These are phyloP conservation scores for Rhodotorula diobovata DNA, from an alignment of 768 basidiomycete species.

Conservation along the genomic window DNA sequence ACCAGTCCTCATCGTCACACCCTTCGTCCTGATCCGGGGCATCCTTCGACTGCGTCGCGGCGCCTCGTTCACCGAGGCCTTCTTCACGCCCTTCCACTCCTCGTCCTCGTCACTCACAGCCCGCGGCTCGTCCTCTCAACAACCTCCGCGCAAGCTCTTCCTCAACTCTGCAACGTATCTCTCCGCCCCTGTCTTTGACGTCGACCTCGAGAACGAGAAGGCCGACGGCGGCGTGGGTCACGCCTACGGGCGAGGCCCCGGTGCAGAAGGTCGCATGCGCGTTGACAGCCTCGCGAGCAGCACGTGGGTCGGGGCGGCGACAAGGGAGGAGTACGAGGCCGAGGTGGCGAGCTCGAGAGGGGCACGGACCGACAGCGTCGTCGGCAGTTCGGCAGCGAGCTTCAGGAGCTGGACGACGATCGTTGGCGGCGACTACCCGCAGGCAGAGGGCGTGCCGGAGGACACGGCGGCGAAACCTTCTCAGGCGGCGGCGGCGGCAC, in stretches of 20 bases:
- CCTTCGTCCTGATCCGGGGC: constrained; percentile 20
- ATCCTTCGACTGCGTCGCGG: constrained; percentile 4
- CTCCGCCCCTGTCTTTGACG: not conserved
- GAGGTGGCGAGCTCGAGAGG: not conserved
- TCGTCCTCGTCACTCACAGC: not conserved
- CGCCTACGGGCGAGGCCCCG: not conserved
- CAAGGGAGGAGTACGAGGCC: constrained; percentile 30
- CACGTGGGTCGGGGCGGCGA: constrained; percentile 8
- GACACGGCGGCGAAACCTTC: not conserved
- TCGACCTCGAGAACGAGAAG: not conserved
- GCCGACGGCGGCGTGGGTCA: not conserved
- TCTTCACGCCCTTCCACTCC: constrained; percentile 10
- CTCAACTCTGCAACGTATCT: constrained; percentile 16
- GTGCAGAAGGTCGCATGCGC: not conserved
- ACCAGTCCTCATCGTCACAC: constrained; percentile 9
- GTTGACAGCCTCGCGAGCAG: not conserved
- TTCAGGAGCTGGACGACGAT: not conserved
- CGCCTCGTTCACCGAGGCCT: constrained; percentile 13
- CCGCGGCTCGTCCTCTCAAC: not conserved
- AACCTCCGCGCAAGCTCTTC: constrained; percentile 18
- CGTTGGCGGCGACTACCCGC: not conserved
- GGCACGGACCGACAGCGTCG: not conserved
- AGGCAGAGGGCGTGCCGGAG: not conserved
- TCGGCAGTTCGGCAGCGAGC: not conserved
- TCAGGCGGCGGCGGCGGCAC: too few species aligned